Conservation (phyloP, 257 asterid species). For the Solanum arcanum region DNA sequence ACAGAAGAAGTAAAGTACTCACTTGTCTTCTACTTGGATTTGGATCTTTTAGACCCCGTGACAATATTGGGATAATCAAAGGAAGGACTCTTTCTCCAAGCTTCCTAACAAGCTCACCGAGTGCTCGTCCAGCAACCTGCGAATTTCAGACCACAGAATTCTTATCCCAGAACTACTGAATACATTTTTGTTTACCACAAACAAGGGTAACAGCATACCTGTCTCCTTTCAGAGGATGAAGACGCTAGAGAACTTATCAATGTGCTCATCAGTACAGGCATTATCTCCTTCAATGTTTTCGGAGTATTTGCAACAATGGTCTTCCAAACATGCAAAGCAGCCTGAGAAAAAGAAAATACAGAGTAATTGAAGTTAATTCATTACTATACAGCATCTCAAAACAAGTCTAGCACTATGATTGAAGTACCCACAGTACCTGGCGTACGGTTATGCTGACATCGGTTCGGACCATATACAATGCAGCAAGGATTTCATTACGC, state of each 20-base stretch:
- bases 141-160: slow-evolving; percentile 5
- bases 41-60: slow-evolving; percentile 71
- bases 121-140: slow-evolving; percentile 92
- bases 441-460: slow-evolving; percentile 95
- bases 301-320: slow-evolving; percentile 99
- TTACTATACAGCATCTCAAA: slow-evolving; percentile 5
- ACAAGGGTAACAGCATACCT: slow-evolving; percentile 34
- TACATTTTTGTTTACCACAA: neutral
- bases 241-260: slow-evolving; percentile 89
- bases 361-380: neutral
- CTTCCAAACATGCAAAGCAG: slow-evolving; percentile 99
- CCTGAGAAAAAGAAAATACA: slow-evolving; percentile 31
- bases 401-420: neutral
- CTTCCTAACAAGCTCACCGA: slow-evolving; percentile 99
- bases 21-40: slow-evolving; percentile 93
- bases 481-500: slow-evolving; percentile 98
- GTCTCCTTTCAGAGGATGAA: slow-evolving; percentile 92
- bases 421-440: slow-evolving; percentile 48
- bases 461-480: slow-evolving; percentile 95
- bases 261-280: slow-evolving; percentile 96
- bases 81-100: slow-evolving; percentile 99
- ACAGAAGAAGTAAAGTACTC: slow-evolving; percentile 15
- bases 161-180: neutral
- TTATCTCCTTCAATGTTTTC: slow-evolving; percentile 88
- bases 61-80: slow-evolving; percentile 75